Evolutionary conservation across 75 land plant species (phyloP).

Genomic region (Picea sitchensis): DNA sequence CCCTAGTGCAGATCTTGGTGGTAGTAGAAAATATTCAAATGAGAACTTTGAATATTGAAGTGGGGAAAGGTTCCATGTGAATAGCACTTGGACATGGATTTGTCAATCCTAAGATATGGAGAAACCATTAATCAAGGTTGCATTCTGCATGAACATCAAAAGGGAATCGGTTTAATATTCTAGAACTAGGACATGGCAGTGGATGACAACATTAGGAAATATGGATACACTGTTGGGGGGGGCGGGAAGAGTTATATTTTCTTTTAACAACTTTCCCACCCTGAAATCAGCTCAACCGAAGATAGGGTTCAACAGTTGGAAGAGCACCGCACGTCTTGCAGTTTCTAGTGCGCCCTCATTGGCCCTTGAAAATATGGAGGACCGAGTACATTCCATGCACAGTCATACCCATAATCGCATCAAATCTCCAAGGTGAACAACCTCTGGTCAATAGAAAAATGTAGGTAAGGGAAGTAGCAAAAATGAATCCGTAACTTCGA

Average conservation of each 20-base stretch:
- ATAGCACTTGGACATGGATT: neutral
- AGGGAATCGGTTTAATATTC: neutral
- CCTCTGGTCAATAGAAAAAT: neutral
- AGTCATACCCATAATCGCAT: neutral
- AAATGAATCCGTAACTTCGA: conserved; percentile 16
- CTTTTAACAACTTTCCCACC: neutral
- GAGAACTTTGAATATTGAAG: neutral
- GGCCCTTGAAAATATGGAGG: neutral
- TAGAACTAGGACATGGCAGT: neutral
- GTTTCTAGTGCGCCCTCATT: neutral
- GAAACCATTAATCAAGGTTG: neutral
- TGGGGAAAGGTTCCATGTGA: neutral
- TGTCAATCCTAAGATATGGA: neutral
- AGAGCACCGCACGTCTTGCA: neutral
- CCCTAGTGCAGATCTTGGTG: conserved; percentile 1
- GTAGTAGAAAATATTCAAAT: neutral
- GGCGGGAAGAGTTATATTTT: neutral
- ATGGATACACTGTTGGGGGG: neutral
- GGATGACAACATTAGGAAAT: neutral
- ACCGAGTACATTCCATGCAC: neutral
- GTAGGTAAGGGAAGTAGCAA: neutral
- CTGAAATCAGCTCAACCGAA: neutral
- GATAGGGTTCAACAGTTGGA: neutral
- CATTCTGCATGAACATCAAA: neutral
- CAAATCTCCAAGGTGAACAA: neutral